Conservation (phyloP, 768 basidiomycete species). For the Pleurotus tuber-regium region DNA sequence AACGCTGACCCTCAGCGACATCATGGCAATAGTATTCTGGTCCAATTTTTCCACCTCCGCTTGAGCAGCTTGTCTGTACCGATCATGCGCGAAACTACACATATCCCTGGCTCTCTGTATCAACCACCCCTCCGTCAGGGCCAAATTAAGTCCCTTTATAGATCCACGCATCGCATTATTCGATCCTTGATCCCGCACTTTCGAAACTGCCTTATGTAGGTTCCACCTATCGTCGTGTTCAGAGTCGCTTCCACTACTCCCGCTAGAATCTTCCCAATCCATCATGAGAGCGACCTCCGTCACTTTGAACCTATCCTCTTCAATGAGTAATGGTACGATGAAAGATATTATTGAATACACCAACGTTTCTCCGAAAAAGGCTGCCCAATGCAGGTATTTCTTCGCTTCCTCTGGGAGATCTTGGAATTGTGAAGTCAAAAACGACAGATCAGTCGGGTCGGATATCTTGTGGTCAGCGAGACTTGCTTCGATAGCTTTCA, state of each 20-base stretch:
- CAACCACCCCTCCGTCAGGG: slow-evolving; percentile 72
- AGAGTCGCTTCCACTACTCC: slow-evolving; percentile 49
- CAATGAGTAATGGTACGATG: neutral
- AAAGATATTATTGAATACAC: slow-evolving; percentile 20
- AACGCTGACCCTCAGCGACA: slow-evolving; percentile 60
- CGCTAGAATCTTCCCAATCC: slow-evolving; percentile 66
- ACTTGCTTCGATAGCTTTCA: slow-evolving; percentile 52
- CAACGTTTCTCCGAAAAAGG: slow-evolving; percentile 70
- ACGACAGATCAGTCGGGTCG: slow-evolving; percentile 62
- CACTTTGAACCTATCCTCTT: slow-evolving; percentile 56
- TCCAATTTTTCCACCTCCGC: slow-evolving; percentile 54
- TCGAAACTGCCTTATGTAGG: slow-evolving; percentile 48
- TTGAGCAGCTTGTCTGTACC: slow-evolving; percentile 71
- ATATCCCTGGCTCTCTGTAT: slow-evolving; percentile 70
- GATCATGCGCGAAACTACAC: slow-evolving; percentile 74
- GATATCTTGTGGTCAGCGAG: slow-evolving; percentile 49
- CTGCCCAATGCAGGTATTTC: slow-evolving; percentile 70
- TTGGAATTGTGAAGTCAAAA: slow-evolving; percentile 55
- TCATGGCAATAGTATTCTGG: slow-evolving; percentile 50
- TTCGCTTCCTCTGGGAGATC: slow-evolving; percentile 62
- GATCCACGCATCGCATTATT: slow-evolving; percentile 46
- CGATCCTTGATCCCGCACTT: slow-evolving; percentile 39
- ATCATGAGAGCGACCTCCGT: slow-evolving; percentile 72
- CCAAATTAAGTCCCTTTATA: slow-evolving; percentile 66
- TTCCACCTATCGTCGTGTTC: slow-evolving; percentile 52